Evolutionary conservation across 2,329 filamentous ascomycete species (phyloP).

Genomic region (Orbilia blumenaviensis): DNA sequence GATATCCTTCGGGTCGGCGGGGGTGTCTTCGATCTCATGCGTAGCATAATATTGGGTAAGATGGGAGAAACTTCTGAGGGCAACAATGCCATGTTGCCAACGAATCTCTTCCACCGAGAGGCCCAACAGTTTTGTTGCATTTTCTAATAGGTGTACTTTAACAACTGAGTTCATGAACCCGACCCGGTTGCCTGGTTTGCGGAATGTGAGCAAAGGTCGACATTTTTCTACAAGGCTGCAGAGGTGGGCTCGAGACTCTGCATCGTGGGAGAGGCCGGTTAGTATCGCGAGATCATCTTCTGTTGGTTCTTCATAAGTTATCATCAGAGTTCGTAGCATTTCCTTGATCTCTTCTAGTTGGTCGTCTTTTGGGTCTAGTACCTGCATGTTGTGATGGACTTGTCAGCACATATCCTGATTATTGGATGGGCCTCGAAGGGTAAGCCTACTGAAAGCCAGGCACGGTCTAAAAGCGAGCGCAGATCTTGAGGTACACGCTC

Average conservation of each 20-base stretch:
- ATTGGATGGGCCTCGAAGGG: not conserved
- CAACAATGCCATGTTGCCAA: constrained; percentile 63
- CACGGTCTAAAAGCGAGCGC: constrained; percentile 60
- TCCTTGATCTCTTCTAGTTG: constrained; percentile 62
- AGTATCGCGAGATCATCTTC: constrained; percentile 61
- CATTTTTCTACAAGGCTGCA: constrained; percentile 61
- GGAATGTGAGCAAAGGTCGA: constrained; percentile 60
- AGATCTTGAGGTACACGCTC: constrained; percentile 63
- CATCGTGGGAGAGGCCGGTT: constrained; percentile 59
- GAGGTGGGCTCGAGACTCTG: constrained; percentile 60
- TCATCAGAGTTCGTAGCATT: constrained; percentile 62
- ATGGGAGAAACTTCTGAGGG: constrained; percentile 61
- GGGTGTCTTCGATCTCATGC: constrained; percentile 17
- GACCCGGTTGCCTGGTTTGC: constrained; percentile 56
- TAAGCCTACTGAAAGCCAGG: constrained; percentile 58
- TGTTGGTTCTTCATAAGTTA: constrained; percentile 63
- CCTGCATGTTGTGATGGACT: constrained; percentile 38
- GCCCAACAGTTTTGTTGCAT: constrained; percentile 60
- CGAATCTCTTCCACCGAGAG: constrained; percentile 62
- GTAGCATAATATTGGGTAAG: constrained; percentile 59
- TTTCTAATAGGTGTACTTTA: constrained; percentile 62
- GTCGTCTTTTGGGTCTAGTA: constrained; percentile 59
- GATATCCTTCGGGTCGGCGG: not conserved
- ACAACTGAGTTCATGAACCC: constrained; percentile 61
- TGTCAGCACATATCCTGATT: not conserved